Evolutionary conservation across 208 protist genomes (phyloP), one percentile per base, ranked within the genome.

Genomic region (Acanthamoeba healyi): DNA sequence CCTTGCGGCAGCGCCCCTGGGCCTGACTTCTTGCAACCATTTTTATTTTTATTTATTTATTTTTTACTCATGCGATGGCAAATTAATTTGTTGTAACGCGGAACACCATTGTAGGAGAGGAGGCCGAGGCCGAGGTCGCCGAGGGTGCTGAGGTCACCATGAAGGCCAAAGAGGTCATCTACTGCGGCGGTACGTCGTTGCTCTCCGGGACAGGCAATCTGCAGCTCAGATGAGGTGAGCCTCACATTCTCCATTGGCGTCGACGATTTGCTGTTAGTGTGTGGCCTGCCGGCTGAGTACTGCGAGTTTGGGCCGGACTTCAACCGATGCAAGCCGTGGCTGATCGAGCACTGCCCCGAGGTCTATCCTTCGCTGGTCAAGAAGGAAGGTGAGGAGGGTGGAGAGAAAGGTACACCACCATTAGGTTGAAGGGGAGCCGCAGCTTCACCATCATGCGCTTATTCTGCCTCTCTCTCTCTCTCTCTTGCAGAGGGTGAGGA

Each of bases 231-330:
- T n/a, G n/a, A n/a, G n/a, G n/a, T n/a, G n/a, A n/a, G n/a, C n/a
- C n/a, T n/a, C n/a, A n/a, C n/a, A n/a, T n/a, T n/a, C n/a, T n/a
- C n/a, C n/a, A n/a, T n/a, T n/a, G n/a, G n/a, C n/a, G 4, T 10
- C 14, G 14, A 1, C 10, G 15, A 54, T 54, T 19, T 26, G 34
- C 29, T 49, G 22, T 4, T 44, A 95, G 93, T 95, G 4, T 95
- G 93, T 58, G 93, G 93, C 17, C 56, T 94, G 51, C 93, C 93
- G 1, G 49, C 93, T 2, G 93, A 95, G 89, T 95, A 84, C 67
- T 95, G 93, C 46, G 93, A 95, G 67, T 93, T 70, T n/a, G 84
- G 87, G 40, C 93, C 93, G 6, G 40, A 95, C 70, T 95, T 95
- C 29, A 61, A 95, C 10, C 61, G 34, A 82, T 95, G 93, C 82